Evolutionary conservation across 2,329 filamentous ascomycete species (phyloP).

Genomic region (Arthroderma sp.): DNA sequence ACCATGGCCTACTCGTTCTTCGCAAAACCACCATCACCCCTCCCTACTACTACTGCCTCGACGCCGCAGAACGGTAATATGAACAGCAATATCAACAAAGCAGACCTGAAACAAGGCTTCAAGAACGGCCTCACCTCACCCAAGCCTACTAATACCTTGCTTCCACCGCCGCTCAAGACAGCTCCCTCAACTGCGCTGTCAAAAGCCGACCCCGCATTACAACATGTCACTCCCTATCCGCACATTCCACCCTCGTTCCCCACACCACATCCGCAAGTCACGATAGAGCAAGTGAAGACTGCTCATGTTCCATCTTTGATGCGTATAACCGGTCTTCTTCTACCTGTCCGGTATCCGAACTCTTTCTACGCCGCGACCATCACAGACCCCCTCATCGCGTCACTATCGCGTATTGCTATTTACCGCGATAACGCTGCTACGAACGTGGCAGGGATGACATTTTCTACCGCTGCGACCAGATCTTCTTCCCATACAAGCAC

Average conservation of each 20-base stretch:
- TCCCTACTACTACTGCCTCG: too few relatives aligned
- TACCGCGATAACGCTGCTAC: slow-evolving; percentile 38
- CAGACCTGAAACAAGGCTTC: neutral
- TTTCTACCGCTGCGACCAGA: slow-evolving; percentile 5
- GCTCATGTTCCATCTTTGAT: slow-evolving; percentile 43
- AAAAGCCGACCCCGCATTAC: slow-evolving; percentile 18
- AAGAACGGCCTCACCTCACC: slow-evolving; percentile 2
- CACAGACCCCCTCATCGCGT: slow-evolving; percentile 38
- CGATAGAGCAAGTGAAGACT: slow-evolving; percentile 39
- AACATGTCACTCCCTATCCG: slow-evolving; percentile 15
- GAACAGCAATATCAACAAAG: neutral
- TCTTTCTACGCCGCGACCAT: slow-evolving; percentile 49
- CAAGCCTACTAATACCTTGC: slow-evolving; percentile 5
- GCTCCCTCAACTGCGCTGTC: neutral
- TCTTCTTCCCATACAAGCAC: slow-evolving; percentile 16
- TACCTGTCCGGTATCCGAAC: slow-evolving; percentile 49
- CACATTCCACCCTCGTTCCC: slow-evolving; percentile 11
- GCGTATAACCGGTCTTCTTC: slow-evolving; percentile 43
- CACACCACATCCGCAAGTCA: slow-evolving; percentile 37
- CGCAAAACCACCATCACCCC: neutral
- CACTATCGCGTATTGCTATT: slow-evolving; percentile 46
- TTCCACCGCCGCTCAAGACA: slow-evolving; percentile 9
- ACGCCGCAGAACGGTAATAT: too few relatives aligned
- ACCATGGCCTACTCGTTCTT: neutral
- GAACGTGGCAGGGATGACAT: slow-evolving; percentile 11